These are phyloP conservation scores for Pisolithus marmoratus DNA, from an alignment of 768 basidiomycete species.

Conservation along the genomic window DNA sequence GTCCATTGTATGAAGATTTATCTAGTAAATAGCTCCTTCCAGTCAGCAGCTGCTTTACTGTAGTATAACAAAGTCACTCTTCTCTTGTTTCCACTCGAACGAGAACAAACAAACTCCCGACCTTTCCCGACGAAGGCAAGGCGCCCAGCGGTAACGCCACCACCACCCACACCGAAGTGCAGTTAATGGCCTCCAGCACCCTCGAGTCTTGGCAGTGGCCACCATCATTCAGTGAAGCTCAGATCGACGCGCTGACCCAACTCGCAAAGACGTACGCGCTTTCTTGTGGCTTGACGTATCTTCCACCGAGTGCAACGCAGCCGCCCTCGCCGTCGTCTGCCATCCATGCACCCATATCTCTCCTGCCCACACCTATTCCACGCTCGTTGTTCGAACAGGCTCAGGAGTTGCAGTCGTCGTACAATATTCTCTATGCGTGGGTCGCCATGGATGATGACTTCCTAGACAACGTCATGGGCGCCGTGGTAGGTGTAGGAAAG, in stretches of 20 bases:
- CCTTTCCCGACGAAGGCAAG: too few relatives aligned
- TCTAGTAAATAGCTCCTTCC: too few relatives aligned
- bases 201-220: constrained; percentile 68
- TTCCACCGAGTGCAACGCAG: constrained; percentile 44
- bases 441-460: constrained; percentile 77
- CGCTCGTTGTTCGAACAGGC: constrained; percentile 63
- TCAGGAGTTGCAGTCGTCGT: constrained; percentile 60
- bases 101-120: too few relatives aligned
- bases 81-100: too few relatives aligned
- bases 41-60: too few relatives aligned
- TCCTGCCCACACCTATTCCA: constrained; percentile 87
- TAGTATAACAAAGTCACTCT: too few relatives aligned
- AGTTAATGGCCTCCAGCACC: constrained; percentile 19
- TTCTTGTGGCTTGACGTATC: constrained; percentile 78
- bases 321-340: constrained; percentile 60
- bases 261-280: constrained; percentile 80
- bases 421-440: constrained; percentile 82
- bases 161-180: too few relatives aligned
- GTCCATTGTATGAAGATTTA: too few relatives aligned
- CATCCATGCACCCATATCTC: constrained; percentile 85
- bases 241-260: constrained; percentile 54
- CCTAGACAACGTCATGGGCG: constrained; percentile 81
- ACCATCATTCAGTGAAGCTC: constrained; percentile 52
- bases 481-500: constrained; percentile 64
- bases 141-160: too few relatives aligned